Conservation (phyloP, 2,329 filamentous ascomycete genomes). For the Pseudogymnoascus verrucosus region DNA sequence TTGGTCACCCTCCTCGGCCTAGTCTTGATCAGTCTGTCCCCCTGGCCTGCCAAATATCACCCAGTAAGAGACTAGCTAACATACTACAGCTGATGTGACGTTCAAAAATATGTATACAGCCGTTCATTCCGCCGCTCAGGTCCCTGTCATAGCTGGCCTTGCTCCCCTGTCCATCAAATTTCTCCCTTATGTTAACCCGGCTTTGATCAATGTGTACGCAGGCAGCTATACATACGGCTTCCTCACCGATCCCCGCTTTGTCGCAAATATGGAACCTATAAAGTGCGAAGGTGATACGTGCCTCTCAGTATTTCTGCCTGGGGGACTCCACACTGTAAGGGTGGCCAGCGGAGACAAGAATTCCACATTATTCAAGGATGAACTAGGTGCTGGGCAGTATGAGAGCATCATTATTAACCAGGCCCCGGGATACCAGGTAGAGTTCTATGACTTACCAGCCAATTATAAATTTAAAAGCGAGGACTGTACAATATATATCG, state of each 20-base stretch:
- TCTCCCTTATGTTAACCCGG: not conserved
- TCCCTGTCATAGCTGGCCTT: not conserved
- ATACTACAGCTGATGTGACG: constrained; percentile 1
- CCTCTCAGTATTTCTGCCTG: not conserved
- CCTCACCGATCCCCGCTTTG: not conserved
- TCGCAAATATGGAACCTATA: not conserved
- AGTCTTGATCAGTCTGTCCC: constrained; percentile 3
- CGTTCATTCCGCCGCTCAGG: not conserved
- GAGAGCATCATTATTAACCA: constrained; percentile 2
- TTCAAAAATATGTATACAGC: constrained; percentile 2
- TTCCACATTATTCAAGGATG: not conserved
- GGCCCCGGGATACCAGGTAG: not conserved
- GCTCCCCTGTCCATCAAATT: constrained; percentile 1
- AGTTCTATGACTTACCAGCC: not conserved
- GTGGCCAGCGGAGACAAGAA: not conserved
- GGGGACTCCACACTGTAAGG: not conserved
- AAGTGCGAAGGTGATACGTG: not conserved
- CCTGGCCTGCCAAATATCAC: not conserved
- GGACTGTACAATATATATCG: not conserved
- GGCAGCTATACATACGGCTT: not conserved
- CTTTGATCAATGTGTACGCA: not conserved
- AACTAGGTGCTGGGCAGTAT: not conserved
- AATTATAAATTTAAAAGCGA: not conserved
- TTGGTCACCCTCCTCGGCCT: not conserved
- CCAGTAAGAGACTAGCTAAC: not conserved